Evolutionary conservation across 2,329 filamentous ascomycete species (phyloP).

Genomic region (Fusarium sp.): DNA sequence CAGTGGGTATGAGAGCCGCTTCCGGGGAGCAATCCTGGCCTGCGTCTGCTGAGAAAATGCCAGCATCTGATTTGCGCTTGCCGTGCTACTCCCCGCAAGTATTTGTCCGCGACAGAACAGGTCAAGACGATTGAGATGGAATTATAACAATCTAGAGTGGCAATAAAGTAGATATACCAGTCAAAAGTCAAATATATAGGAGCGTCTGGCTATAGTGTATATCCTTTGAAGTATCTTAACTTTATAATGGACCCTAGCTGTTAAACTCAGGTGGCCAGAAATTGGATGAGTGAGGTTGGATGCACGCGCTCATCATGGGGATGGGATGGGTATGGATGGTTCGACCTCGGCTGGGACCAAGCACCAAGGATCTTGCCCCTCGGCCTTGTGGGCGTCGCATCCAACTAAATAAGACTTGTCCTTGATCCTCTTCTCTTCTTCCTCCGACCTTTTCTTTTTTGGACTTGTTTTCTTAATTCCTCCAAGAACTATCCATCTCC

Average conservation of each 20-base stretch:
- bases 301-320: conserved; percentile 31
- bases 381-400: conserved; percentile 45
- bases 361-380: conserved; percentile 30
- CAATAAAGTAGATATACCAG: neutral
- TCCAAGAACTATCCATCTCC: conserved; percentile 5
- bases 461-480: conserved; percentile 21
- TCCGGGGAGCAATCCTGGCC: conserved; percentile 36
- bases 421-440: conserved; percentile 23
- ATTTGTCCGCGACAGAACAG: conserved; percentile 5
- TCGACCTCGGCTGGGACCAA: conserved; percentile 41
- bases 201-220: too few species aligned
- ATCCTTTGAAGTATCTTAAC: neutral
- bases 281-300: neutral
- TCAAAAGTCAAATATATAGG: neutral
- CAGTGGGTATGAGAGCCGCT: conserved; percentile 36
- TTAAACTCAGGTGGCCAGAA: conserved; percentile 11
- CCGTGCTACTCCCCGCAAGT: conserved; percentile 9
- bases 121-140: neutral
- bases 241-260: neutral
- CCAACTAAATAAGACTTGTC: conserved; percentile 43
- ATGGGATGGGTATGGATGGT: neutral
- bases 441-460: conserved; percentile 27
- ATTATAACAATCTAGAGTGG: neutral
- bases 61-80: conserved; percentile 43
- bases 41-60: conserved; percentile 44